phyloP scores from a whole-genome alignment of 139 green algal genomes.

The Coccomyxa sp. region DNA sequence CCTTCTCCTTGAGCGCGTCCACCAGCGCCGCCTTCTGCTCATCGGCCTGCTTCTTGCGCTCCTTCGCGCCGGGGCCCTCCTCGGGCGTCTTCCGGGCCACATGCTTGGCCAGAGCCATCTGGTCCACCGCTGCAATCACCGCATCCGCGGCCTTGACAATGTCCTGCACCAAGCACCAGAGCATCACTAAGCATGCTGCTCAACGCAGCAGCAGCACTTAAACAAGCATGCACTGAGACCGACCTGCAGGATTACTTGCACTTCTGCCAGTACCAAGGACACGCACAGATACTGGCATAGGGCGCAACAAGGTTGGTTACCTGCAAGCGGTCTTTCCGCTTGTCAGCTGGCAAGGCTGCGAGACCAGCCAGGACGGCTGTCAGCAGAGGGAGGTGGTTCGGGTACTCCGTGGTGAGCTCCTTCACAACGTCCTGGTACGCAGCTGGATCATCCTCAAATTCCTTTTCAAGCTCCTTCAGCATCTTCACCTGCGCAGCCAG shows the following conservation, averaged over 20 bases:
- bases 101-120: constrained; percentile 38
- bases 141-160: neutral
- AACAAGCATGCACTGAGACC: neutral
- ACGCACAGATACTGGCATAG: neutral
- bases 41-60: constrained; percentile 46
- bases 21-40: constrained; percentile 55
- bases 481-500: constrained; percentile 1
- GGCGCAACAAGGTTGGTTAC: no score
- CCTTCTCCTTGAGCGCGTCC: constrained; percentile 57
- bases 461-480: constrained; percentile 27
- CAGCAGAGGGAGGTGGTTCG: constrained; percentile 65
- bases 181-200: neutral
- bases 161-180: neutral
- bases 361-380: neutral
- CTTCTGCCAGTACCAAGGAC: neutral
- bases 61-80: constrained; percentile 35
- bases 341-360: neutral
- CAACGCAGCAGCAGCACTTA: neutral
- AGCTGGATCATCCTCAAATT: constrained; percentile 20
- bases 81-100: constrained; percentile 53
- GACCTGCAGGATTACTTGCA: neutral
- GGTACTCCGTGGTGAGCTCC: constrained; percentile 39
- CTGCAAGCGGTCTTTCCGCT: neutral
- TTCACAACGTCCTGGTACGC: constrained; percentile 21
- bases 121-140: constrained; percentile 51